Conservation (phyloP, 805 yeast species). For the Saturnispora sanitii region DNA sequence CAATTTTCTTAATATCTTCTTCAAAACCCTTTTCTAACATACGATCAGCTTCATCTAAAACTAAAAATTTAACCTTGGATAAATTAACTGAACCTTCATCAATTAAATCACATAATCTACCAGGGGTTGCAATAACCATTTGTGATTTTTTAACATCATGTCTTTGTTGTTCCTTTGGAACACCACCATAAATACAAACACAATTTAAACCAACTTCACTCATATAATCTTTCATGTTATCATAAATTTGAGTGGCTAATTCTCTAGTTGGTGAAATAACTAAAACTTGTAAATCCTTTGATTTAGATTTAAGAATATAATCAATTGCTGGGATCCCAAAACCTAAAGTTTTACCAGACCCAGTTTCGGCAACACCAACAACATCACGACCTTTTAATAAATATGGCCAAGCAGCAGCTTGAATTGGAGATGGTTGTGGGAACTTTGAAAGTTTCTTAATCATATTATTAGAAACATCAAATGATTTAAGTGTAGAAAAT, state of each 20-base stretch:
- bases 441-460: slow-evolving; percentile 56
- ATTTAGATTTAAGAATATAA: slow-evolving; percentile 39
- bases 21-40: slow-evolving; percentile 98
- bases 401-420: slow-evolving; percentile 61
- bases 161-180: slow-evolving; percentile 88
- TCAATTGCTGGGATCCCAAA: slow-evolving; percentile 95
- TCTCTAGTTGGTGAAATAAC: slow-evolving; percentile 96
- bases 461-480: slow-evolving; percentile 42
- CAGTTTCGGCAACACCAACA: slow-evolving; percentile 94
- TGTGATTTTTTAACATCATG: slow-evolving; percentile 53
- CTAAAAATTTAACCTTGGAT: slow-evolving; percentile 60
- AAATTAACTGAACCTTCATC: slow-evolving; percentile 79
- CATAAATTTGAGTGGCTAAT: slow-evolving; percentile 87
- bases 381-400: slow-evolving; percentile 70
- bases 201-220: slow-evolving; percentile 53
- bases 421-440: slow-evolving; percentile 92
- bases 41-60: slow-evolving; percentile 96
- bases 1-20: slow-evolving; percentile 83
- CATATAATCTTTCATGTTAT: slow-evolving; percentile 62
- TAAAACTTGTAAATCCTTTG: slow-evolving; percentile 57
- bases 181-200: slow-evolving; percentile 94
- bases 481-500: slow-evolving; percentile 46
- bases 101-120: slow-evolving; percentile 82
- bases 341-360: slow-evolving; percentile 95
- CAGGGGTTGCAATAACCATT: slow-evolving; percentile 96